Percentiles rank a stretch among this genome's conserved stretches.
These are phyloP conservation scores for Penicillium malachiteum DNA, from an alignment of 495 filamentous ascomycete species.

Conservation along the genomic window DNA sequence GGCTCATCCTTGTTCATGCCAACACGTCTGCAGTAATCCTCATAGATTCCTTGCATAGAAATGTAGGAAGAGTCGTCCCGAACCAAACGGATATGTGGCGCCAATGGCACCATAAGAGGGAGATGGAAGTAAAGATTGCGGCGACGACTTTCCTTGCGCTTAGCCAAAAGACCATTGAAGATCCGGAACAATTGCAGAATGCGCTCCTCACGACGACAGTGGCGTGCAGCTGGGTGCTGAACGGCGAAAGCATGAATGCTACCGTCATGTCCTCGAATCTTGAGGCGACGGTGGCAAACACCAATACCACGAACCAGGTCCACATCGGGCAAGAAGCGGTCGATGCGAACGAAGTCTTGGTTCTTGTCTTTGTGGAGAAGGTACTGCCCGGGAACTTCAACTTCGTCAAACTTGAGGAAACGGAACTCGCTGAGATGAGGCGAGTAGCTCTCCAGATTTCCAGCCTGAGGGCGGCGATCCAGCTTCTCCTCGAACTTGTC, in stretches of 20 bases:
- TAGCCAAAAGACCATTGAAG: conserved; percentile 85
- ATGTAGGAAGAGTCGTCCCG: conserved; percentile 95
- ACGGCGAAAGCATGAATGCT: conserved; percentile 93
- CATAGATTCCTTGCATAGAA: conserved; percentile 88
- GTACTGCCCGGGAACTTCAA: conserved; percentile 97
- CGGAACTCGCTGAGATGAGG: conserved; percentile 92
- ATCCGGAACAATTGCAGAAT: conserved; percentile 97
- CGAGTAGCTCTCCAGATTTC: conserved; percentile 76
- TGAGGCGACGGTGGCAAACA: conserved; percentile 85
- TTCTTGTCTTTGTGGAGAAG: conserved; percentile 97
- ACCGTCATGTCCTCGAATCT: conserved; percentile 97
- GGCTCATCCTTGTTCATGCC: conserved; percentile 93
- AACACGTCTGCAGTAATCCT: conserved; percentile 87
- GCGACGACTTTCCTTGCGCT: conserved; percentile 90
- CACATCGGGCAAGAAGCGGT: conserved; percentile 91
- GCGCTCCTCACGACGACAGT: conserved; percentile 89
- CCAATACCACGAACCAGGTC: conserved; percentile 86
- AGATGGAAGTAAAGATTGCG: conserved; percentile 95
- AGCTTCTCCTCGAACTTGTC: conserved; percentile 98
- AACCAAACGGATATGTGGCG: conserved; percentile 88
- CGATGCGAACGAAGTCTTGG: conserved; percentile 94
- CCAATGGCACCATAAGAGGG: conserved; percentile 89
- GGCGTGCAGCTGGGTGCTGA: conserved; percentile 88
- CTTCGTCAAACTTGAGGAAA: conserved; percentile 96
- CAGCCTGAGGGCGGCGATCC: conserved; percentile 72